These are phyloP conservation scores for Aspergillus fumigatiaffinis DNA, from an alignment of 2,329 filamentous ascomycete genomes.

Conservation along the genomic window DNA sequence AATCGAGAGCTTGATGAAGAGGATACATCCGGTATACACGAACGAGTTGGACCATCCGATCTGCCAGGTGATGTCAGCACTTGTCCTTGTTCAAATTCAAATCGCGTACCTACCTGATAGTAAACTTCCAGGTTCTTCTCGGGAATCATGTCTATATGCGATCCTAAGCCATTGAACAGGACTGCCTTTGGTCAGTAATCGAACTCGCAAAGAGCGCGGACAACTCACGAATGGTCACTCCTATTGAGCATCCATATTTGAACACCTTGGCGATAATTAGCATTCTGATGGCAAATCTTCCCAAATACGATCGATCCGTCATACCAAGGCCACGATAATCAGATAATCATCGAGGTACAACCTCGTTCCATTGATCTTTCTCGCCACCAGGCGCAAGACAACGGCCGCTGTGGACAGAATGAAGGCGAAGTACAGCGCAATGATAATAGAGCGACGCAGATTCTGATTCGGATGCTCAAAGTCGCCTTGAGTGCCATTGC, in stretches of 20 bases:
- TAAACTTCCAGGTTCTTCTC: constrained; percentile 20
- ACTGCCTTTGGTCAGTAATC: constrained; percentile 11
- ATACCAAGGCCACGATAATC: constrained; percentile 26
- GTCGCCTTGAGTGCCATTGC: constrained; percentile 15
- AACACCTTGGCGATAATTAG: constrained; percentile 16
- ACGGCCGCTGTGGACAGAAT: constrained; percentile 23
- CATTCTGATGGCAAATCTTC: too few species aligned
- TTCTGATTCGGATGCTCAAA: constrained; percentile 24
- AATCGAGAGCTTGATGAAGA: constrained; percentile 27
- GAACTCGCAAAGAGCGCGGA: background rate
- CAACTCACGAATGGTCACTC: constrained; percentile 22
- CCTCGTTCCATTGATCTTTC: constrained; percentile 20
- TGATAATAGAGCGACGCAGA: constrained; percentile 19
- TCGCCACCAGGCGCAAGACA: constrained; percentile 22
- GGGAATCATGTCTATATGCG: constrained; percentile 25
- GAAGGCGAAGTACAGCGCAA: constrained; percentile 25
- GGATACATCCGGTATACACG: constrained; percentile 22
- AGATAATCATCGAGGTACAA: constrained; percentile 30
- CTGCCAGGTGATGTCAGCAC: constrained; percentile 12
- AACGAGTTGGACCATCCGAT: constrained; percentile 26
- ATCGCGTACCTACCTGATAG: constrained; percentile 16
- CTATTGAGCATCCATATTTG: constrained; percentile 28
- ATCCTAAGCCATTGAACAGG: constrained; percentile 25
- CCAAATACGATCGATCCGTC: too few species aligned
- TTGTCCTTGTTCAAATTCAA: background rate